These are phyloP conservation scores for Primulina eburnea DNA, from an alignment of 257 asterid species.

Conservation along the genomic window DNA sequence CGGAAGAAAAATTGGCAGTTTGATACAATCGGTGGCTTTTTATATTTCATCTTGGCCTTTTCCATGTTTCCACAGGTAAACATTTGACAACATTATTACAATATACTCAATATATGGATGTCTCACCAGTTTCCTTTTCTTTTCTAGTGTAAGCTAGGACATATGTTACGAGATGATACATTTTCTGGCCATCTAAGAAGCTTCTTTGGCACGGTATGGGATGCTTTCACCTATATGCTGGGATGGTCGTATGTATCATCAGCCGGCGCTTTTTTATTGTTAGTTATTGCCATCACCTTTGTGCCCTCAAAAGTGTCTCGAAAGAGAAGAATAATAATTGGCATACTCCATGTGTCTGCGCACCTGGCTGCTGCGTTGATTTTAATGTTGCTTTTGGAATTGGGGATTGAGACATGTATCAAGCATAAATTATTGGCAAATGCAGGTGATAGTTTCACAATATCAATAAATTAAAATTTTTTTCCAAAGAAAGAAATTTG, in stretches of 20 bases:
- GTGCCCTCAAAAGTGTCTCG: conserved; percentile 88
- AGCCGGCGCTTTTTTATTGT: conserved; percentile 67
- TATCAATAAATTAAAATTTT: conserved; percentile 5
- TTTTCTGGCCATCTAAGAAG: conserved; percentile 78
- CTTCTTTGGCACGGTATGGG: conserved; percentile 87
- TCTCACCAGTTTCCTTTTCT: conserved; percentile 31
- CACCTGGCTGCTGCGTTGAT: conserved; percentile 91
- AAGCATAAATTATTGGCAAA: conserved; percentile 82
- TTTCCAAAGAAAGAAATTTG: neutral
- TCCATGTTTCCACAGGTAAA: conserved; percentile 98
- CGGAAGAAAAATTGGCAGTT: conserved; percentile 99
- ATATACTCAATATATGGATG: neutral
- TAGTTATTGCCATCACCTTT: conserved; percentile 64
- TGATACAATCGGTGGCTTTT: conserved; percentile 89
- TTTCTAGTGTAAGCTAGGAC: conserved; percentile 86
- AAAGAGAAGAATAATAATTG: conserved; percentile 64
- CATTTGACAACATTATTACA: conserved; percentile 6
- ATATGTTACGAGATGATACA: conserved; percentile 77
- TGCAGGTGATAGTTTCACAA: conserved; percentile 46
- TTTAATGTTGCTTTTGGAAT: conserved; percentile 84
- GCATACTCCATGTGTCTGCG: conserved; percentile 85
- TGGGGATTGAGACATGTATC: conserved; percentile 91
- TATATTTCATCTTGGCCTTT: conserved; percentile 77
- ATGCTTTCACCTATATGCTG: conserved; percentile 66
- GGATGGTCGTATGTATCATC: conserved; percentile 76